phyloP scores from a whole-genome alignment of 2,329 filamentous ascomycete species.

The Calonectria multiphialidica region DNA sequence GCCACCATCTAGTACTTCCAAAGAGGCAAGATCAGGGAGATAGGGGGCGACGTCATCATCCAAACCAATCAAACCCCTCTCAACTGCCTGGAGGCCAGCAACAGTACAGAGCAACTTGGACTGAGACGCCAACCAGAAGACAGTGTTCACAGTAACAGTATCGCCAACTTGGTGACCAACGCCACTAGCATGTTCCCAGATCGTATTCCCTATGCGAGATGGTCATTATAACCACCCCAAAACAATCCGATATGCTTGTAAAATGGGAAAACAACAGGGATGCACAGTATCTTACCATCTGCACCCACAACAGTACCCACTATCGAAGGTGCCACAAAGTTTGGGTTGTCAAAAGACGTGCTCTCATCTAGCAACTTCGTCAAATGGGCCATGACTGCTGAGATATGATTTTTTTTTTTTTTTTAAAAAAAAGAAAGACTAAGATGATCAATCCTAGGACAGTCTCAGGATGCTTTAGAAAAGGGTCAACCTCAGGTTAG shows the following conservation, averaged over 20 bases:
- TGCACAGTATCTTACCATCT: background rate
- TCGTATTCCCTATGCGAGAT: background rate
- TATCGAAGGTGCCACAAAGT: background rate
- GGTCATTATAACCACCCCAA: too few relatives aligned
- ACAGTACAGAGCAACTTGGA: constrained; percentile 5
- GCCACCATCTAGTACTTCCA: background rate
- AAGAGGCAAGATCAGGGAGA: constrained; percentile 2
- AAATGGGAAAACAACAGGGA: background rate
- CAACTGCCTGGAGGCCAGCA: background rate
- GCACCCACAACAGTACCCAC: background rate
- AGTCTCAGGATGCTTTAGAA: too few relatives aligned
- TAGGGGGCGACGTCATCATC: background rate
- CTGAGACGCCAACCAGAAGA: constrained; percentile 7
- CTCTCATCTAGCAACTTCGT: background rate
- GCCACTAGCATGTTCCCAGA: background rate
- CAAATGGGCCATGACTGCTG: background rate
- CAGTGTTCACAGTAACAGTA: background rate
- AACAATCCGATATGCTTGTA: too few relatives aligned
- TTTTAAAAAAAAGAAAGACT: too few relatives aligned
- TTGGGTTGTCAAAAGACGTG: background rate
- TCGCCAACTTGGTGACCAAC: background rate
- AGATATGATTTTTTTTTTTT: too few relatives aligned
- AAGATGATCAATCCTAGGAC: too few relatives aligned
- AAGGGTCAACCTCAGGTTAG: too few relatives aligned
- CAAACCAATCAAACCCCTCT: constrained; percentile 4